Conservation (phyloP, 768 basidiomycete species). For the Kwoniella newhampshirensis region DNA sequence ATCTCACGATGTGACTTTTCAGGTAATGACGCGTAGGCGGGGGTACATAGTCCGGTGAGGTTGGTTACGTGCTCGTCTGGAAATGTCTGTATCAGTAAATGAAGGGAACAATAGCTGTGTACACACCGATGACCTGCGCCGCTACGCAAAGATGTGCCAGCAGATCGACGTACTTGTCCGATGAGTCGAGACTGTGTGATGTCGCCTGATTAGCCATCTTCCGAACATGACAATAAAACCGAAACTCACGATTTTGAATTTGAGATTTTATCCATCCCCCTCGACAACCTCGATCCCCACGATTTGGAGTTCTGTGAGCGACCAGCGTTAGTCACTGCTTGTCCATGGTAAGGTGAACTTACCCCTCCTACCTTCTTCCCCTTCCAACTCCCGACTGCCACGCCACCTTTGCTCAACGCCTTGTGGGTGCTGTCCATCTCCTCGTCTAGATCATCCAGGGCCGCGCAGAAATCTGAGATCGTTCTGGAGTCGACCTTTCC, state of each 20-base stretch:
- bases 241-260: slow-evolving; percentile 18
- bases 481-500: background rate
- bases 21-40: slow-evolving; percentile 27
- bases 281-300: slow-evolving; percentile 23
- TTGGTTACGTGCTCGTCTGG: slow-evolving; percentile 39
- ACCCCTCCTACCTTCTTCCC: slow-evolving; percentile 39
- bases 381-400: slow-evolving; percentile 34
- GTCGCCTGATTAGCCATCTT: no score
- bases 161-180: slow-evolving; percentile 44
- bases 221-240: no score
- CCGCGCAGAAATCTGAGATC: slow-evolving; percentile 19
- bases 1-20: slow-evolving; percentile 25
- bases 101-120: background rate
- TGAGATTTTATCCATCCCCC: slow-evolving; percentile 42
- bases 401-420: slow-evolving; percentile 30
- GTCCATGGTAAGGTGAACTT: slow-evolving; percentile 8
- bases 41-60: slow-evolving; percentile 32
- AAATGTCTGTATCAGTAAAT: no score
- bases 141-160: slow-evolving; percentile 32
- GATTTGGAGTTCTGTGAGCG: slow-evolving; percentile 22
- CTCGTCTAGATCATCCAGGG: slow-evolving; percentile 41
- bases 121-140: slow-evolving; percentile 39
- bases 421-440: slow-evolving; percentile 41
- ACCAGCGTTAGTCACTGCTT: no score
- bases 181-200: slow-evolving; percentile 30